Conservation (phyloP, 2,329 filamentous ascomycete species). For the Scolecobasidium constrictum region DNA sequence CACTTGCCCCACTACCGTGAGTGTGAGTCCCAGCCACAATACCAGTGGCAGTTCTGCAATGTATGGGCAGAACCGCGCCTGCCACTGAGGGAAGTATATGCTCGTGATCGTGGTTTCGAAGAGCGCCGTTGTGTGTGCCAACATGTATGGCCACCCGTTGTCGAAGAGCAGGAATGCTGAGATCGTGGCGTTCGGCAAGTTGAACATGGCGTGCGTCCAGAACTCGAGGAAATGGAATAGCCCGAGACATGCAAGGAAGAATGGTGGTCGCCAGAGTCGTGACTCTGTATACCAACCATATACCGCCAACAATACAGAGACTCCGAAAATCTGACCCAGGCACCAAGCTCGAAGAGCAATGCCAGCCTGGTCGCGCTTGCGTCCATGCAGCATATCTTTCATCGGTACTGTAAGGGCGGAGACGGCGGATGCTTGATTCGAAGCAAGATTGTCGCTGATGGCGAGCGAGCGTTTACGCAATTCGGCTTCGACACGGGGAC, state of each 20-base stretch:
- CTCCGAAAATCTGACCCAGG: slow-evolving; percentile 22
- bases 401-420: slow-evolving; percentile 12
- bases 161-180: slow-evolving; percentile 71
- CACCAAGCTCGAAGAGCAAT: slow-evolving; percentile 36
- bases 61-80: slow-evolving; percentile 31
- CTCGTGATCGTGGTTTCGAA: slow-evolving; percentile 57
- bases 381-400: slow-evolving; percentile 27
- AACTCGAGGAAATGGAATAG: slow-evolving; percentile 96
- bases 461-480: slow-evolving; percentile 17
- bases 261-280: slow-evolving; percentile 42
- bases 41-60: slow-evolving; percentile 21
- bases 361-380: slow-evolving; percentile 33
- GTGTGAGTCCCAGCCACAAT: slow-evolving; percentile 45
- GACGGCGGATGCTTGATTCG: slow-evolving; percentile 3
- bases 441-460: slow-evolving; percentile 13
- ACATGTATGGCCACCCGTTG: slow-evolving; percentile 76
- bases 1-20: slow-evolving; percentile 61
- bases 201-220: slow-evolving; percentile 77
- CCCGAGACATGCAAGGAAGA: slow-evolving; percentile 58
- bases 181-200: slow-evolving; percentile 61
- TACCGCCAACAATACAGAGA: slow-evolving; percentile 14
- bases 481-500: slow-evolving; percentile 17
- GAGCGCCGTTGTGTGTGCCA: slow-evolving; percentile 67
- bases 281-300: slow-evolving; percentile 23
- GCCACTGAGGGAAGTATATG: slow-evolving; percentile 42